Percentiles rank a stretch among this genome's conserved stretches.
phyloP scores from a whole-genome alignment of 163 green algal genomes.

The Chlorella variabilis region DNA sequence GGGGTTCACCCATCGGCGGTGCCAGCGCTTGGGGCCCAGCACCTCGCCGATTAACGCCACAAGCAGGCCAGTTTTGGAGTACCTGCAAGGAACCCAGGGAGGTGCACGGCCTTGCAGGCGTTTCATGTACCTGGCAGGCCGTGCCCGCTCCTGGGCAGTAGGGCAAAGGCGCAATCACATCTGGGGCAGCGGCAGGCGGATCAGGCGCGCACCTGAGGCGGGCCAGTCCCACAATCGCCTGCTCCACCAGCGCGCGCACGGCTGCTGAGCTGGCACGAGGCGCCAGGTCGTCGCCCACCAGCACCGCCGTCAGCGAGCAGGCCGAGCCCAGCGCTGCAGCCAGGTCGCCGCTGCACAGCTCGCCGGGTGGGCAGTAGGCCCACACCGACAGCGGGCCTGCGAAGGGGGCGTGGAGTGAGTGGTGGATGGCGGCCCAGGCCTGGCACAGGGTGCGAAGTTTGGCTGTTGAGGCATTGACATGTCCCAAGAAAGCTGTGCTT shows the following conservation, averaged over 20 bases:
- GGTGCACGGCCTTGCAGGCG: too few relatives aligned
- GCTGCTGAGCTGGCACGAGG: constrained; percentile 7
- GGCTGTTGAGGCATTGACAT: too few relatives aligned
- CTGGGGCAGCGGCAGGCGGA: too few relatives aligned
- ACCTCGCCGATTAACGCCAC: not conserved
- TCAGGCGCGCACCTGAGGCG: constrained; percentile 27
- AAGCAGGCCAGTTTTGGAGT: constrained; percentile 26
- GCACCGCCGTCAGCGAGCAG: constrained; percentile 14
- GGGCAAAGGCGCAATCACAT: too few relatives aligned
- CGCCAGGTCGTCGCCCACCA: not conserved
- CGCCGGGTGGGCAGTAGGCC: constrained; percentile 10
- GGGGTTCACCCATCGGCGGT: constrained; percentile 9
- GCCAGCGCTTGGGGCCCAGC: constrained; percentile 15
- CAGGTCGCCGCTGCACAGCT: constrained; percentile 28
- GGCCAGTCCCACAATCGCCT: constrained; percentile 24
- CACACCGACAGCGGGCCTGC: constrained; percentile 24
- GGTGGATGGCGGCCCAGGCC: not conserved
- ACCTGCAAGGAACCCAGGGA: constrained; percentile 26
- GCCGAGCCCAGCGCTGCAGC: not conserved
- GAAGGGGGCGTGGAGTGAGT: not conserved
- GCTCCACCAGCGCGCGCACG: constrained; percentile 8
- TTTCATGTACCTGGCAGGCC: too few relatives aligned
- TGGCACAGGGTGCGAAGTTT: too few relatives aligned
- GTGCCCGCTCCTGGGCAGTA: not conserved
- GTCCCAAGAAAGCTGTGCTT: too few relatives aligned